Percentiles rank a stretch among this genome's conserved stretches.
phyloP scores from a whole-genome alignment of 495 filamentous ascomycete species.

The Daldinia bambusicola region DNA sequence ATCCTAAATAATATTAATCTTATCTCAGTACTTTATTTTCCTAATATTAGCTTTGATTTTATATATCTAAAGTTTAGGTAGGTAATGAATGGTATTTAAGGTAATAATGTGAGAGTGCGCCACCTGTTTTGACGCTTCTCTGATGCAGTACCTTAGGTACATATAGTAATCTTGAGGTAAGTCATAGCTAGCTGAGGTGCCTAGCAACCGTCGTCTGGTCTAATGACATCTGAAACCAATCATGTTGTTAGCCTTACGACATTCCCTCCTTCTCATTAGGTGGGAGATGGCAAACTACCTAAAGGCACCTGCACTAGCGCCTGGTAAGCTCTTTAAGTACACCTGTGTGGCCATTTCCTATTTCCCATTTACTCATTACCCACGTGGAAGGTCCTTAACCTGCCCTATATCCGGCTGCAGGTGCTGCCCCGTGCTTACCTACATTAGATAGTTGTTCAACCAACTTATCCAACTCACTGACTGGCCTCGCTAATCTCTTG shows the following conservation, averaged over 20 bases:
- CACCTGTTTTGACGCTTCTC: too few species aligned
- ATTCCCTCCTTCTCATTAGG: conserved; percentile 24
- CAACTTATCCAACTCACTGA: conserved; percentile 1
- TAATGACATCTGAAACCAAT: conserved; percentile 23
- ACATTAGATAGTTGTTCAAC: conserved; percentile 15
- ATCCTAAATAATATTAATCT: too few species aligned
- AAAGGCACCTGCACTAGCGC: neutral
- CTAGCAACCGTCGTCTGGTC: neutral
- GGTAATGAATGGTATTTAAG: too few species aligned
- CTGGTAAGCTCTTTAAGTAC: conserved; percentile 4
- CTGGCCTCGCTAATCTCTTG: conserved; percentile 18
- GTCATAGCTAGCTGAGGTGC: too few species aligned
- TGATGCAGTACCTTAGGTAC: too few species aligned
- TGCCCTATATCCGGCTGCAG: conserved; percentile 10
- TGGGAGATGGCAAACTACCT: conserved; percentile 6
- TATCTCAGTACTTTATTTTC: too few species aligned
- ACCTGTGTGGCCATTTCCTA: conserved; percentile 16
- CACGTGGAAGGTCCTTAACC: conserved; percentile 21
- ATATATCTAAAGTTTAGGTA: too few species aligned
- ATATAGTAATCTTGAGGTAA: too few species aligned
- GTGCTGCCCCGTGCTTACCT: conserved; percentile 19
- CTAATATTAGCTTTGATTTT: too few species aligned
- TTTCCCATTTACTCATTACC: neutral
- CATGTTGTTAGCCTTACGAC: conserved; percentile 24
- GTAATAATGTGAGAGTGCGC: too few species aligned